Conservation (phyloP, 176 grass and related monocot species). For the Aegilops speltoides region DNA sequence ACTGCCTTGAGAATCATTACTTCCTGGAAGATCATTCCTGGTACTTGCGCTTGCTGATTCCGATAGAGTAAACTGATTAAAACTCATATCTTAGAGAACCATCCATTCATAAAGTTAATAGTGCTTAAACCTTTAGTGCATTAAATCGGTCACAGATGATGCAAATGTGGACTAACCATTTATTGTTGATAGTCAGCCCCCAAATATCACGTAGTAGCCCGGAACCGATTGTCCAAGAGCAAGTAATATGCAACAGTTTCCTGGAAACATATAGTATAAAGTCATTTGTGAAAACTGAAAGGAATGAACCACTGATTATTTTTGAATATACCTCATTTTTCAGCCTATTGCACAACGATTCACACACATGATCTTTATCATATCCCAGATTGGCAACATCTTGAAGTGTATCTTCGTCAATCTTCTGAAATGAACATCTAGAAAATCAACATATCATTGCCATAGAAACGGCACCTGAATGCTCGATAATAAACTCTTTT, state of each 20-base stretch:
- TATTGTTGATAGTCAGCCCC: constrained; percentile 76
- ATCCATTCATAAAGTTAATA: constrained; percentile 23
- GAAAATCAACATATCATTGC: constrained; percentile 21
- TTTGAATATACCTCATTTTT: constrained; percentile 78
- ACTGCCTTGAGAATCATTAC: constrained; percentile 55
- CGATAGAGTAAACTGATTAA: constrained; percentile 12
- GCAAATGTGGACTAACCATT: constrained; percentile 51
- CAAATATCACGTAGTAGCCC: constrained; percentile 71
- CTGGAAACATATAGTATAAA: constrained; percentile 44
- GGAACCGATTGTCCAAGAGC: constrained; percentile 90
- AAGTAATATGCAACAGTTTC: constrained; percentile 96
- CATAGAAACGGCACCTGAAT: not conserved
- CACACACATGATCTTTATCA: constrained; percentile 68
- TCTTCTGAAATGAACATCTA: constrained; percentile 49
- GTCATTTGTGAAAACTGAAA: constrained; percentile 22
- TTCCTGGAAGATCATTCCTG: constrained; percentile 43
- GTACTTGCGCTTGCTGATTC: constrained; percentile 36
- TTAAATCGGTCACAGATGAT: not conserved
- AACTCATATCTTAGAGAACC: constrained; percentile 34
- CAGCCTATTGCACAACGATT: constrained; percentile 70
- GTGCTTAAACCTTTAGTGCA: not conserved
- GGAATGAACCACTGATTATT: not conserved
- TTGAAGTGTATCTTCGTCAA: constrained; percentile 85
- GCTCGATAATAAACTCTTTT: not conserved
- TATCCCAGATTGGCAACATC: constrained; percentile 82